Conservation (phyloP, 805 yeast genomes). For the Clavispora phyllophila region DNA sequence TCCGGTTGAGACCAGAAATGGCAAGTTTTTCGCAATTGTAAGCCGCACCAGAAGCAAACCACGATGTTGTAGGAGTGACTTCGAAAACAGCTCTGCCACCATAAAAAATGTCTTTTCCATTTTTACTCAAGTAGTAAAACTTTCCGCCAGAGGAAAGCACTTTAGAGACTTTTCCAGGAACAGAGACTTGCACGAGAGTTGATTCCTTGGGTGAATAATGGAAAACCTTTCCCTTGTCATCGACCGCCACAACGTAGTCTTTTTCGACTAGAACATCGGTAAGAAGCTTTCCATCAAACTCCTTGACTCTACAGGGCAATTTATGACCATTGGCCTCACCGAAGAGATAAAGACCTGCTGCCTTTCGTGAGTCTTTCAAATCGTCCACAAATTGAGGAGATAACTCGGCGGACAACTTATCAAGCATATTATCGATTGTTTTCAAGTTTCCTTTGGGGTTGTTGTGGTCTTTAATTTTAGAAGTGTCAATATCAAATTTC, state of each 20-base stretch:
- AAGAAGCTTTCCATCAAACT: slow-evolving; percentile 58
- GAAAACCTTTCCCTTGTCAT: slow-evolving; percentile 64
- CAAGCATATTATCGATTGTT: slow-evolving; percentile 20
- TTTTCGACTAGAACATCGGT: slow-evolving; percentile 52
- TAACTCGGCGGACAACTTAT: slow-evolving; percentile 21
- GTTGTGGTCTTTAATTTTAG: slow-evolving; percentile 29
- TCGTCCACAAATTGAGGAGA: slow-evolving; percentile 15
- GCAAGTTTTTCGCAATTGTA: slow-evolving; percentile 3
- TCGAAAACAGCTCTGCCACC: slow-evolving; percentile 21
- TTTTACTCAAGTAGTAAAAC: slow-evolving; percentile 37
- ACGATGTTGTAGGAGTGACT: slow-evolving; percentile 1
- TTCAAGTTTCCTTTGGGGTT: slow-evolving; percentile 29
- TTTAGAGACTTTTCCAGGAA: slow-evolving; percentile 25
- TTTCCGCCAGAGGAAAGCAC: slow-evolving; percentile 48
- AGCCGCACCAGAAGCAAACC: slow-evolving; percentile 4
- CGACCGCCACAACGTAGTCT: slow-evolving; percentile 51
- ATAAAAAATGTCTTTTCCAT: slow-evolving; percentile 40
- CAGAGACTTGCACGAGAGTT: slow-evolving; percentile 18
- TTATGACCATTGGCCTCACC: slow-evolving; percentile 31
- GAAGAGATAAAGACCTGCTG: slow-evolving; percentile 33
- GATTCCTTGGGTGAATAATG: slow-evolving; percentile 58
- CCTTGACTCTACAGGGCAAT: slow-evolving; percentile 55
- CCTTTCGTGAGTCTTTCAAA: slow-evolving; percentile 19
- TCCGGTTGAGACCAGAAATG: slow-evolving; percentile 9
- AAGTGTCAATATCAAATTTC: slow-evolving; percentile 34